phyloP scores from a whole-genome alignment of 768 basidiomycete genomes.

The Mycena pura region DNA sequence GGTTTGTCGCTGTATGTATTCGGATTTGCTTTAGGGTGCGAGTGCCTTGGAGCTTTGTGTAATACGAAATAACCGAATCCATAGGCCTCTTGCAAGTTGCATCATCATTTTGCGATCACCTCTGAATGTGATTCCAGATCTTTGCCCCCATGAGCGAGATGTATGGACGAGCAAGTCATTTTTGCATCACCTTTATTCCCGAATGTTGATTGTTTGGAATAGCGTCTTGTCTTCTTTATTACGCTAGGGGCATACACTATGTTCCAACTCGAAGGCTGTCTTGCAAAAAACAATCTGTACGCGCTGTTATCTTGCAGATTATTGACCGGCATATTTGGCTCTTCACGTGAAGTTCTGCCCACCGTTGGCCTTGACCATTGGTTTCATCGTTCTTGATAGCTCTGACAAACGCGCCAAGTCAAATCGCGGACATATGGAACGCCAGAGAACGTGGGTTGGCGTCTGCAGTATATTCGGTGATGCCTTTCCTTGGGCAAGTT shows the following conservation, averaged over 20 bases:
- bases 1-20: slow-evolving; percentile 65
- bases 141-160: slow-evolving; percentile 68
- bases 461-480: slow-evolving; percentile 62
- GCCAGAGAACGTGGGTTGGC: slow-evolving; percentile 66
- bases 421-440: slow-evolving; percentile 65
- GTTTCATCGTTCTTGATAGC: slow-evolving; percentile 41
- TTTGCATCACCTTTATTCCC: not conserved
- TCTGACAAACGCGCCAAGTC: slow-evolving; percentile 63
- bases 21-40: slow-evolving; percentile 65
- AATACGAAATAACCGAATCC: not conserved
- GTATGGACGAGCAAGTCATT: slow-evolving; percentile 56
- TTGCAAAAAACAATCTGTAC: slow-evolving; percentile 50
- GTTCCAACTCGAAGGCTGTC: slow-evolving; percentile 60
- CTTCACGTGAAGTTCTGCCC: slow-evolving; percentile 49
- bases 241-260: slow-evolving; percentile 57
- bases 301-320: slow-evolving; percentile 59
- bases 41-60: slow-evolving; percentile 1
- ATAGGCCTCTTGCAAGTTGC: slow-evolving; percentile 12
- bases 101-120: not conserved
- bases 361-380: slow-evolving; percentile 3
- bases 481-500: slow-evolving; percentile 64
- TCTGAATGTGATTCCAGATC: slow-evolving; percentile 48
- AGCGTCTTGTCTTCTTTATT: slow-evolving; percentile 62
- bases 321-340: slow-evolving; percentile 64
- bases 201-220: slow-evolving; percentile 1